phyloP scores from a whole-genome alignment of 441 rosid species.

The Iberis amara region DNA sequence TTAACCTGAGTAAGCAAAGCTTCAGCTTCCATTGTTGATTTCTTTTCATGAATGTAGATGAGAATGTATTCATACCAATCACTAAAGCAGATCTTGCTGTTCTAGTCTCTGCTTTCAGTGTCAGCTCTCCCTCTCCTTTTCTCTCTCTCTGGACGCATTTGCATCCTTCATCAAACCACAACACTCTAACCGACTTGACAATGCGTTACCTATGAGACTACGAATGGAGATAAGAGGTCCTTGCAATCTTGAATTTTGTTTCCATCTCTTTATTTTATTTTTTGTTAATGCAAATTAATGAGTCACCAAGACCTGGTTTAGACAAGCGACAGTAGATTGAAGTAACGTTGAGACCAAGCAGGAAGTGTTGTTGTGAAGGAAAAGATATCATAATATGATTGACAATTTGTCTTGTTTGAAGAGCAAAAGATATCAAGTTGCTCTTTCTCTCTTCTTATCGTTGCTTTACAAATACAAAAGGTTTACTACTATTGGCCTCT shows the following conservation, averaged over 20 bases:
- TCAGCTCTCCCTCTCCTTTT: constrained; percentile 27
- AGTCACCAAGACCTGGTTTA: constrained; percentile 3
- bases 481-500: not conserved
- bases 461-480: constrained; percentile 17
- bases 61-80: constrained; percentile 73
- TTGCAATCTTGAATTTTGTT: not conserved
- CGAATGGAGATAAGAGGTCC: constrained; percentile 29
- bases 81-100: constrained; percentile 77
- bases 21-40: constrained; percentile 16
- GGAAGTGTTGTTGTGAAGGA: constrained; percentile 25
- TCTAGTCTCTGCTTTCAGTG: constrained; percentile 71
- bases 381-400: constrained; percentile 4
- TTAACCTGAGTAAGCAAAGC: constrained; percentile 66
- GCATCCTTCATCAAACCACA: constrained; percentile 53
- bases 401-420: constrained; percentile 8
- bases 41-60: constrained; percentile 64
- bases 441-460: not conserved
- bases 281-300: constrained; percentile 11
- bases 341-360: constrained; percentile 20
- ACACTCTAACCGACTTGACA: constrained; percentile 36
- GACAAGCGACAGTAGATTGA: constrained; percentile 7
- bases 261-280: constrained; percentile 1
- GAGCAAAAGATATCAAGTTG: not conserved
- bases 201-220: constrained; percentile 55
- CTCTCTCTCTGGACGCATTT: constrained; percentile 40